Evolutionary conservation across 371 early-diverging fungal genomes (phyloP), one percentile per base, ranked within the genome.

Genomic region (Mortierella sp.): DNA sequence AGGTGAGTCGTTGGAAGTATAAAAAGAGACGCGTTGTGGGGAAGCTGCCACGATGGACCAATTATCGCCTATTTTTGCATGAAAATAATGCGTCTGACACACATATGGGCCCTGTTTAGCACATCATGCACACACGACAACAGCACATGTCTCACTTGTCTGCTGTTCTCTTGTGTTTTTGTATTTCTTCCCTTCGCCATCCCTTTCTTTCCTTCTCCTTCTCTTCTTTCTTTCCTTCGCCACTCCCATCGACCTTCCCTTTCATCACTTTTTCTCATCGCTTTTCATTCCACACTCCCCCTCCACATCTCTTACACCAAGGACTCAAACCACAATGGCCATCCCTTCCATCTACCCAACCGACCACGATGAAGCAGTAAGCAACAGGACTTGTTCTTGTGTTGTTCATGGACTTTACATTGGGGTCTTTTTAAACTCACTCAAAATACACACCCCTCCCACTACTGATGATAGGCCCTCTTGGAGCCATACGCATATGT

Each of bases 401-500:
- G 24, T 21, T 11, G 42, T 42, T 68, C 63, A 63, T 63, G 34
- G 31, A 21, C 68, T 68, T 55, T 24, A 9, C 31, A 11, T 6
- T 38, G 42, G 5, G 26, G 6, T 50, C 34, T 48, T 70, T 9
- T 47, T n/a, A 21, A 0, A 31, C 14, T n/a, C 34, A 1, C 58
- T 48, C 26, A 28, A 28, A 55, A 21, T 73, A 13, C 26, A 13
- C 28, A 26, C 48, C 24, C 9, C 38, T 24, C 26, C n/a, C 31
- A 44, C 0, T 42, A 24, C 31, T 31, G 10, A 19, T 24, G 16
- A 21, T 63, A 94, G 93, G 89, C 92, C 16, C 89, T 97, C 8
- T 86, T 97, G 42, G 97, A 96, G 75, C 97, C 97, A 6, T 97
- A 91, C 87, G 88, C 90, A 24, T 99, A 99, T 76, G 93, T 99